Percentiles rank a stretch among this genome's conserved stretches.
These are phyloP conservation scores for Colletotrichum noveboracense DNA, from an alignment of 2,329 filamentous ascomycete genomes.

Conservation along the genomic window DNA sequence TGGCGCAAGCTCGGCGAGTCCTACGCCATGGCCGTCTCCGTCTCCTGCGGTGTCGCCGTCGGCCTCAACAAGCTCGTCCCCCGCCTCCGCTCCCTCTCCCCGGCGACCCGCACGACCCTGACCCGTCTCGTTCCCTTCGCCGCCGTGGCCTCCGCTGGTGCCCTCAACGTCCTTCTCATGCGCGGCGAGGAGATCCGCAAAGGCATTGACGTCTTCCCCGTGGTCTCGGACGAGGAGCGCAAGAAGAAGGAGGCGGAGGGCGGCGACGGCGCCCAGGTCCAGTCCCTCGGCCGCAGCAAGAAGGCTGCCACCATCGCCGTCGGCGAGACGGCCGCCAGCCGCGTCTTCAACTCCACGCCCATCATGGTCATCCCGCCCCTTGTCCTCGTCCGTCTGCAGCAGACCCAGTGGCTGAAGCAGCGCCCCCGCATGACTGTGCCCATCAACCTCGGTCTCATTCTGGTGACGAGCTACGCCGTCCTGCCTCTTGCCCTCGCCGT, in stretches of 20 bases:
- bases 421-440: slow-evolving; percentile 80
- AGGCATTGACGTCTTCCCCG: slow-evolving; percentile 92
- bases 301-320: slow-evolving; percentile 90
- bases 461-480: slow-evolving; percentile 85
- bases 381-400: slow-evolving; percentile 83
- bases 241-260: slow-evolving; percentile 58
- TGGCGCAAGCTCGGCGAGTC: slow-evolving; percentile 83
- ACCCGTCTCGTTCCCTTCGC: slow-evolving; percentile 94
- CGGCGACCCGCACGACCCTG: slow-evolving; percentile 77
- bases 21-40: slow-evolving; percentile 89
- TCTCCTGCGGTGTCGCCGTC: slow-evolving; percentile 91
- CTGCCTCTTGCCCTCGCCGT: slow-evolving; percentile 88
- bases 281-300: slow-evolving; percentile 81
- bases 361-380: slow-evolving; percentile 97
- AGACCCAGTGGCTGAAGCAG: slow-evolving; percentile 79
- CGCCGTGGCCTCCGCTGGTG: slow-evolving; percentile 89
- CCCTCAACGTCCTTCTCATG: slow-evolving; percentile 97
- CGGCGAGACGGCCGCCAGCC: slow-evolving; percentile 87
- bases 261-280: slow-evolving; percentile 61
- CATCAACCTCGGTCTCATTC: slow-evolving; percentile 85
- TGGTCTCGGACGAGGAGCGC: slow-evolving; percentile 74
- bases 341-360: slow-evolving; percentile 91
- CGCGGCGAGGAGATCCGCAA: slow-evolving; percentile 91
- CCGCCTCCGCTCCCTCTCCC: slow-evolving; percentile 76
- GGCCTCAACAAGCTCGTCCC: slow-evolving; percentile 91